phyloP scores from a whole-genome alignment of 805 yeast species.

The Spathaspora sp. region DNA sequence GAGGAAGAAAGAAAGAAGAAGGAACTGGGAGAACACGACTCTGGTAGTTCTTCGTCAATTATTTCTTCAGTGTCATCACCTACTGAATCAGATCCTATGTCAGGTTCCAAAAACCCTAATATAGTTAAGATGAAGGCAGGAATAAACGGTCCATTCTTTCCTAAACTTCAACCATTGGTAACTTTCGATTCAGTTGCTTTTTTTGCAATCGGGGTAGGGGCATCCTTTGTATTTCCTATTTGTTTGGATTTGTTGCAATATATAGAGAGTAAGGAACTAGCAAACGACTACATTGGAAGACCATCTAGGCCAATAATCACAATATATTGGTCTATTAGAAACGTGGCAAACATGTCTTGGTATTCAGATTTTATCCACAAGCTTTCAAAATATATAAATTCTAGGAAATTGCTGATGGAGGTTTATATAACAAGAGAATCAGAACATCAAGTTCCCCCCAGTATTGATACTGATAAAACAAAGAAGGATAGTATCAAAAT shows the following conservation, averaged over 20 bases:
- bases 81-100: neutral
- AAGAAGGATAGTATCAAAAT: neutral
- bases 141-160: constrained; percentile 48
- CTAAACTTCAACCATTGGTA: constrained; percentile 34
- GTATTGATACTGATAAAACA: neutral
- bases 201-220: constrained; percentile 45
- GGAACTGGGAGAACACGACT: neutral
- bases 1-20: constrained; percentile 6
- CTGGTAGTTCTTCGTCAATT: neutral
- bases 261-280: constrained; percentile 20
- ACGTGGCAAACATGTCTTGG: constrained; percentile 28
- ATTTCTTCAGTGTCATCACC: neutral
- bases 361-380: constrained; percentile 29
- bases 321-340: constrained; percentile 31
- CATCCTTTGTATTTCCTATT: constrained; percentile 43
- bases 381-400: constrained; percentile 19
- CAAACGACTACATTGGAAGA: constrained; percentile 29
- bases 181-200: constrained; percentile 39
- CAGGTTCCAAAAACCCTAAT: constrained; percentile 1
- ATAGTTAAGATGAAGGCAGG: constrained; percentile 26
- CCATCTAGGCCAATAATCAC: constrained; percentile 23
- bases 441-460: neutral
- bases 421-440: neutral
- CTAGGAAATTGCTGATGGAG: constrained; percentile 19
- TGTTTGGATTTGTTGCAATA: constrained; percentile 36